These are phyloP conservation scores for Neoascochyta sp. DNA, from an alignment of 2,329 filamentous ascomycete species.

Conservation along the genomic window DNA sequence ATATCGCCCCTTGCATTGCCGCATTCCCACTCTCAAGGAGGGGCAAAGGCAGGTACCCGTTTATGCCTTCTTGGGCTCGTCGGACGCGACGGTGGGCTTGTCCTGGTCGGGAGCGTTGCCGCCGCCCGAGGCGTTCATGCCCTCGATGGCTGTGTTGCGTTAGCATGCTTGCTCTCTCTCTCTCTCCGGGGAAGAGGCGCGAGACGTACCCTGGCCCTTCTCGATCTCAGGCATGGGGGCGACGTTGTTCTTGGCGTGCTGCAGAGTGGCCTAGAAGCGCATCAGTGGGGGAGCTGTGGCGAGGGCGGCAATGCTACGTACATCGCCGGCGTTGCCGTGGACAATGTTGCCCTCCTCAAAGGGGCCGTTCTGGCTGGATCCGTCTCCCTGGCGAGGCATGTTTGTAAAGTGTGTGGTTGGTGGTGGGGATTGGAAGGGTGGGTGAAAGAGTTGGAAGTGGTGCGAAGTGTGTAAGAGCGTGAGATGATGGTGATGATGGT, in stretches of 20 bases:
- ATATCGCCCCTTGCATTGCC: constrained; percentile 10
- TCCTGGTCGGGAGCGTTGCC: constrained; percentile 10
- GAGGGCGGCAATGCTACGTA: constrained; percentile 11
- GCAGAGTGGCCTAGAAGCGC: constrained; percentile 24
- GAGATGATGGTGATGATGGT: no score
- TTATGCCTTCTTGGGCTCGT: constrained; percentile 6
- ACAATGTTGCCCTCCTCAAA: constrained; percentile 39
- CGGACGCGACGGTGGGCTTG: constrained; percentile 7
- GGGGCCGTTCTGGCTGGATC: constrained; percentile 40
- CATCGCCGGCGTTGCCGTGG: constrained; percentile 38
- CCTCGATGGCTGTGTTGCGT: constrained; percentile 6
- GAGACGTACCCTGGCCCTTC: constrained; percentile 36
- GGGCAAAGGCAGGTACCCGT: not conserved
- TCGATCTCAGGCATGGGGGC: constrained; percentile 38
- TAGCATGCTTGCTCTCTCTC: constrained; percentile 2
- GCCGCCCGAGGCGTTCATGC: constrained; percentile 7
- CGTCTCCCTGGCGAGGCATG: constrained; percentile 44
- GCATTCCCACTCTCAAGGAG: not conserved
- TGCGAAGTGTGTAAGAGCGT: no score
- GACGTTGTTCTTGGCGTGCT: constrained; percentile 40
- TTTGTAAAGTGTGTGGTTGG: constrained; percentile 6
- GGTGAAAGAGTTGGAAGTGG: not conserved
- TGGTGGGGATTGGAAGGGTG: not conserved
- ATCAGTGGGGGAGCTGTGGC: not conserved
- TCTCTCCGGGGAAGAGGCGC: not conserved